These are phyloP conservation scores for Xylaria acuta DNA, from an alignment of 495 filamentous ascomycete species.

Conservation along the genomic window DNA sequence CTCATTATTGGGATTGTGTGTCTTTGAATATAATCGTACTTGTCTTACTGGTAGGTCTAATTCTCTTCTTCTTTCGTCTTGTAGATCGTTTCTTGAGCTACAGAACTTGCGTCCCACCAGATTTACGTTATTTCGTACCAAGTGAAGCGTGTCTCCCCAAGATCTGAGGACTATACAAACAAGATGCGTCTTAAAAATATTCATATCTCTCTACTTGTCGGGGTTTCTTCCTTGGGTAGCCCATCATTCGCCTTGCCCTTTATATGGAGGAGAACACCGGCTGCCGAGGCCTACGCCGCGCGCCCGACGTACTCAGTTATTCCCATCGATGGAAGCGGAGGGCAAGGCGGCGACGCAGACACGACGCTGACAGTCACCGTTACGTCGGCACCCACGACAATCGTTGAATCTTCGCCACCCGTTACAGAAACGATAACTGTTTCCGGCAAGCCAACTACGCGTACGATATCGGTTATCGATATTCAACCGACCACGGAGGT, in stretches of 20 bases:
- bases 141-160: conserved; percentile 33
- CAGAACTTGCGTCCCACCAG: conserved; percentile 26
- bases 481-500: conserved; percentile 37
- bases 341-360: conserved; percentile 27
- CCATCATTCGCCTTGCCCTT: conserved; percentile 39
- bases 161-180: conserved; percentile 9
- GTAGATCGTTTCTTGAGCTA: conserved; percentile 33
- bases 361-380: conserved; percentile 33
- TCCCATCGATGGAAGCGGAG: conserved; percentile 41
- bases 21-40: conserved; percentile 33
- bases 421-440: conserved; percentile 43
- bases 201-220: conserved; percentile 31
- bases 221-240: conserved; percentile 20
- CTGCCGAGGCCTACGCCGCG: conserved; percentile 26
- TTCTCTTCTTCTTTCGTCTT: conserved; percentile 21
- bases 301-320: conserved; percentile 47
- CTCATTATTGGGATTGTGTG: conserved; percentile 33
- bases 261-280: conserved; percentile 24
- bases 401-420: conserved; percentile 36
- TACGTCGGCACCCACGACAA: conserved; percentile 35
- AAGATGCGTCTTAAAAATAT: conserved; percentile 37
- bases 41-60: conserved; percentile 23
- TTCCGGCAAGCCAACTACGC: conserved; percentile 34
- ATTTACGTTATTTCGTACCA: neutral
- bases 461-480: conserved; percentile 37